A percentile compares a stretch with the other conserved stretches of the same genome.
These are phyloP conservation scores for Ajuga chamaepitys DNA, from an alignment of 257 asterid genomes.

Conservation along the genomic window DNA sequence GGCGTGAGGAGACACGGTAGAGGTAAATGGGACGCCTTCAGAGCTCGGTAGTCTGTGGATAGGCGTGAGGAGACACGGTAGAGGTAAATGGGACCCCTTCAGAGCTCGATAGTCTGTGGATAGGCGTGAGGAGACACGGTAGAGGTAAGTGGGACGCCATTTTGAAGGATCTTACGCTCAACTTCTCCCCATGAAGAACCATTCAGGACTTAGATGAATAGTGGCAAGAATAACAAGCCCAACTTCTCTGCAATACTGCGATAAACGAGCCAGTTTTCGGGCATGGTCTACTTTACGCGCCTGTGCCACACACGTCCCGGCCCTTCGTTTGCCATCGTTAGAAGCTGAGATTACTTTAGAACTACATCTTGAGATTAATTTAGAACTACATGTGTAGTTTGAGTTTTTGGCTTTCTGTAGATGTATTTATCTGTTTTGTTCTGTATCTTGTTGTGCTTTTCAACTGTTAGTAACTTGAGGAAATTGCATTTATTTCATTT, in stretches of 20 bases:
- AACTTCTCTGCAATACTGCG: slow-evolving; percentile 25
- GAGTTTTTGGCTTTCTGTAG: too few species aligned
- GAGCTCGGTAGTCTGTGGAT: too few species aligned
- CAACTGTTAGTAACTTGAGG: too few species aligned
- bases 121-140: slow-evolving; percentile 70
- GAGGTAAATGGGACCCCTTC: too few species aligned
- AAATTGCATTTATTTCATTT: too few species aligned
- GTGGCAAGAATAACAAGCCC: slow-evolving; percentile 55
- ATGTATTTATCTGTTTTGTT: too few species aligned
- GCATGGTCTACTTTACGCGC: slow-evolving; percentile 3
- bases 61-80: too few species aligned
- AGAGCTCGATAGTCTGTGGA: slow-evolving; percentile 67
- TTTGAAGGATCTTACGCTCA: slow-evolving; percentile 44
- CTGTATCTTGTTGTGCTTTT: too few species aligned
- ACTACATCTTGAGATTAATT: background rate
- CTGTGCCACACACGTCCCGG: slow-evolving; percentile 20
- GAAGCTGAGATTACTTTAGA: too few species aligned
- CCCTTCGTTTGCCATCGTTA: background rate
- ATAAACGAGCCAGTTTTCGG: slow-evolving; percentile 24
- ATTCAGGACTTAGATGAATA: slow-evolving; percentile 46
- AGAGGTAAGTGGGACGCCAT: slow-evolving; percentile 57
- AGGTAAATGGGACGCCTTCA: too few species aligned
- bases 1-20: too few species aligned
- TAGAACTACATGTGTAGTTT: too few species aligned
- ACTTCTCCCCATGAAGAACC: slow-evolving; percentile 43